Conservation (phyloP, 306 rosid species). For the Cyclanthera cordifolia region DNA sequence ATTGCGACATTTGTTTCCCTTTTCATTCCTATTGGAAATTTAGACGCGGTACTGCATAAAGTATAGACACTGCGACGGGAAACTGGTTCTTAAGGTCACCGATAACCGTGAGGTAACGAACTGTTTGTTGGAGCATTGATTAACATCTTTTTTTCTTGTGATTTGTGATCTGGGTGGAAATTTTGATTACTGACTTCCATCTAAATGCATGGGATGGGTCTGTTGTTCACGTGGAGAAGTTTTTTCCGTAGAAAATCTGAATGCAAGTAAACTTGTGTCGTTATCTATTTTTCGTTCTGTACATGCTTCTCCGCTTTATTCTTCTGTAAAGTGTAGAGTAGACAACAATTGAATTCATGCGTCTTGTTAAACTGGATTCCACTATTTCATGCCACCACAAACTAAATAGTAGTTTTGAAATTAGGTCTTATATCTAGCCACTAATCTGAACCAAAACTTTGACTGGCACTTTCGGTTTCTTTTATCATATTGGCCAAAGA, state of each 20-base stretch:
- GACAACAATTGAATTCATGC: not conserved
- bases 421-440: not conserved
- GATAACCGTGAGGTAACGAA: slow-evolving; percentile 49
- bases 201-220: not conserved
- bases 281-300: not conserved
- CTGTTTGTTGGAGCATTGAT: slow-evolving; percentile 6
- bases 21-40: slow-evolving; percentile 16
- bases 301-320: not conserved
- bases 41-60: slow-evolving; percentile 69
- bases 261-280: no score
- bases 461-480: not conserved
- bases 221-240: not conserved
- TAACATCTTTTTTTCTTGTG: not conserved
- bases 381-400: not conserved
- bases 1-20: not conserved
- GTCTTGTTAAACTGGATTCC: not conserved
- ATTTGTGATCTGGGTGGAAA: not conserved
- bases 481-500: not conserved
- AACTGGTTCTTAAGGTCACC: slow-evolving; percentile 66
- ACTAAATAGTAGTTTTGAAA: not conserved
- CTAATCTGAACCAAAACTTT: not conserved
- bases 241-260: no score
- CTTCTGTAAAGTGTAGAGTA: not conserved
- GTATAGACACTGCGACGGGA: slow-evolving; percentile 73
- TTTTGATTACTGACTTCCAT: not conserved